Percentiles rank a stretch among this genome's conserved stretches.
phyloP scores from a whole-genome alignment of 2,329 filamentous ascomycete species.

The Penicillium fuscoglaucum region DNA sequence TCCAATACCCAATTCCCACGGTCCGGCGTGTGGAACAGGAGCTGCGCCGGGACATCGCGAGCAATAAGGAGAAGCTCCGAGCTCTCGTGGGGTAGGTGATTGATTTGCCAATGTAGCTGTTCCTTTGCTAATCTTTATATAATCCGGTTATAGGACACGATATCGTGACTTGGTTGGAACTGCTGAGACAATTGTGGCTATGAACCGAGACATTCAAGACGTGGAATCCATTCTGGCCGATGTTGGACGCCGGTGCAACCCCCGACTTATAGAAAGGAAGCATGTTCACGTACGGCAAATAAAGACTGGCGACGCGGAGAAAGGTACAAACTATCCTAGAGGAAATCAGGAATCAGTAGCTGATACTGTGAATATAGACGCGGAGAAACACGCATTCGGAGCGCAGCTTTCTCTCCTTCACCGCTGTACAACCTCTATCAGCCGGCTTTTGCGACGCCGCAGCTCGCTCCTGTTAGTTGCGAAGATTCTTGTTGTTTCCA shows the following conservation, averaged over 20 bases:
- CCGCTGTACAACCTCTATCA: slow-evolving; percentile 54
- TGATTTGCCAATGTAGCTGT: slow-evolving; percentile 10
- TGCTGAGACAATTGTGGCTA: slow-evolving; percentile 88
- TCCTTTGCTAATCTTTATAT: not conserved
- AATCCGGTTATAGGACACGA: slow-evolving; percentile 50
- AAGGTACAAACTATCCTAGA: slow-evolving; percentile 26
- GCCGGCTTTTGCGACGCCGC: slow-evolving; percentile 54
- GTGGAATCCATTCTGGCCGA: slow-evolving; percentile 70
- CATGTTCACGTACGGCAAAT: slow-evolving; percentile 57
- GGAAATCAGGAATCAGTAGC: slow-evolving; percentile 4
- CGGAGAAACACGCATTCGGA: slow-evolving; percentile 50
- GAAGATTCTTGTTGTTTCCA: slow-evolving; percentile 73
- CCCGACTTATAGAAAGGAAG: slow-evolving; percentile 67
- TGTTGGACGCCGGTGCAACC: slow-evolving; percentile 76
- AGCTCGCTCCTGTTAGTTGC: slow-evolving; percentile 58
- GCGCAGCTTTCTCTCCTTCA: slow-evolving; percentile 61
- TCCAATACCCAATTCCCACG: slow-evolving; percentile 63
- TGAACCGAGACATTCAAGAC: slow-evolving; percentile 74
- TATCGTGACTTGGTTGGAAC: slow-evolving; percentile 91
- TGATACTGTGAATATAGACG: slow-evolving; percentile 35
- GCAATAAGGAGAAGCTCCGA: slow-evolving; percentile 66
- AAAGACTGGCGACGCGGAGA: slow-evolving; percentile 36
- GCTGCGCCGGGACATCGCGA: slow-evolving; percentile 61
- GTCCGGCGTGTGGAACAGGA: slow-evolving; percentile 65
- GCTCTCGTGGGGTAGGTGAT: slow-evolving; percentile 62